Evolutionary conservation across 495 filamentous ascomycete genomes (phyloP).

Genomic region (Xylaria grammica): DNA sequence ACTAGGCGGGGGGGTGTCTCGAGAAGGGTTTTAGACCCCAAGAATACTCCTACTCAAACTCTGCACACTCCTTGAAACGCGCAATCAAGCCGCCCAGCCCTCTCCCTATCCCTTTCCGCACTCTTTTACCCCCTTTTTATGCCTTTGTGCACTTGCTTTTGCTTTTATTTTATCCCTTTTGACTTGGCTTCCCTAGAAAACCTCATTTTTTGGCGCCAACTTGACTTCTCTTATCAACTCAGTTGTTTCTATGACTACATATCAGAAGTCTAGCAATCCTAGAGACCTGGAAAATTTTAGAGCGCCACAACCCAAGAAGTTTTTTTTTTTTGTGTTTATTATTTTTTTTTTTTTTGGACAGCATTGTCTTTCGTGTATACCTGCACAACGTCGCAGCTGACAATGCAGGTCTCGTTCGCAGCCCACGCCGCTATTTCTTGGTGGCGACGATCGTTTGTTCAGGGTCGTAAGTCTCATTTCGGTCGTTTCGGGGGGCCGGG

Average conservation of each 20-base stretch:
- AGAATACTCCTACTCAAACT: constrained; percentile 25
- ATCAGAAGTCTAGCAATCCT: no score
- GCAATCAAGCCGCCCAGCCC: constrained; percentile 28
- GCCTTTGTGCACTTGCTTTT: constrained; percentile 13
- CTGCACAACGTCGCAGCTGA: constrained; percentile 24
- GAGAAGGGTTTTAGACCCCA: constrained; percentile 34
- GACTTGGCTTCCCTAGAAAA: not conserved
- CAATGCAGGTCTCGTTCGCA: constrained; percentile 20
- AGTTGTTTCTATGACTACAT: no score
- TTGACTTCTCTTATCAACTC: not conserved
- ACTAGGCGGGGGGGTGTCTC: constrained; percentile 15
- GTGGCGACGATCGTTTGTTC: constrained; percentile 35
- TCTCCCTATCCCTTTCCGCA: constrained; percentile 30
- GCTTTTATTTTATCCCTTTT: constrained; percentile 9
- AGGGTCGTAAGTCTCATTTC: constrained; percentile 40
- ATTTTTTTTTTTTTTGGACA: not conserved
- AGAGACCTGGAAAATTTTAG: no score
- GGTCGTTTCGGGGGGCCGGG: constrained; percentile 38
- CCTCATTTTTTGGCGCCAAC: not conserved
- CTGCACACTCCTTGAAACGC: constrained; percentile 41
- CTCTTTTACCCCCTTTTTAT: constrained; percentile 9
- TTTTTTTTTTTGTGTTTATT: no score
- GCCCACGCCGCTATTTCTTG: constrained; percentile 19
- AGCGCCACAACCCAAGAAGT: no score
- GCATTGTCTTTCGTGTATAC: not conserved